Conservation (phyloP, 148 eudicot genomes). For the Camellia lanceoleosa region DNA sequence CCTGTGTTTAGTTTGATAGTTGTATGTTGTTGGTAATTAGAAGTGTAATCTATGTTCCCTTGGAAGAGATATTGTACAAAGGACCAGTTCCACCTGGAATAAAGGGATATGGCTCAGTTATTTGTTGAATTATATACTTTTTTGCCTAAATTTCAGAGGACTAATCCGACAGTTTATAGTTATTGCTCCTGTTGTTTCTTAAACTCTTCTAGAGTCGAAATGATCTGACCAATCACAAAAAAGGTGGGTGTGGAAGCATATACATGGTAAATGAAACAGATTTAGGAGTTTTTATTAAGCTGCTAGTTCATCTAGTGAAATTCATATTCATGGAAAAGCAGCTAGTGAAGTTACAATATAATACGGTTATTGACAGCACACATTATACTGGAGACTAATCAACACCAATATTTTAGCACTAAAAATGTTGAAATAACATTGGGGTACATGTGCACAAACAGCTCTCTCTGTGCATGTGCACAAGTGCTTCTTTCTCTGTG, state of each 20-base stretch:
- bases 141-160: neutral
- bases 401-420: neutral
- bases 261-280: no score
- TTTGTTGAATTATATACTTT: neutral
- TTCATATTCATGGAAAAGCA: neutral
- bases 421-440: neutral
- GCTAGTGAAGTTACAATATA: neutral
- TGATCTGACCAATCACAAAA: no score
- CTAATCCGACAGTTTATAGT: neutral
- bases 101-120: neutral
- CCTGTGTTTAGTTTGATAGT: neutral
- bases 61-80: neutral
- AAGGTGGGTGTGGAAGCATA: no score
- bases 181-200: no score
- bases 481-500: no score
- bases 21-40: no score
- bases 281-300: neutral
- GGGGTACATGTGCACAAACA: neutral
- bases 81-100: neutral
- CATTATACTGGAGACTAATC: neutral
- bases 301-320: neutral
- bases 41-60: neutral
- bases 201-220: no score
- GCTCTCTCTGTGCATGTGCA: neutral
- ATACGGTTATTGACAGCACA: neutral